phyloP scores from a whole-genome alignment of 306 rosid genomes.

The Corylus avellana region DNA sequence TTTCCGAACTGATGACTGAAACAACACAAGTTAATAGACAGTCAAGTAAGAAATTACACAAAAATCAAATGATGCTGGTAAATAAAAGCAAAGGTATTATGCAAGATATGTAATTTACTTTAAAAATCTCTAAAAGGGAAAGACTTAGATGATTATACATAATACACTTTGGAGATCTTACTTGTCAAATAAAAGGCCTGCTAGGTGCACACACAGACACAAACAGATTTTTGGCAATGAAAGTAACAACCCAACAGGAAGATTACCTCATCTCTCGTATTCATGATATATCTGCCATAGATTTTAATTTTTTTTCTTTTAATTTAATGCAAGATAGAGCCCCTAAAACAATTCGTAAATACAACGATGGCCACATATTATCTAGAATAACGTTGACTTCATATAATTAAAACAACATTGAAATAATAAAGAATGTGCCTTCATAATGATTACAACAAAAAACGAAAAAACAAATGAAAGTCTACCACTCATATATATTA shows the following conservation, averaged over 20 bases:
- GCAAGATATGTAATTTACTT: background rate
- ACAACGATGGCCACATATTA: background rate
- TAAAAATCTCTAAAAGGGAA: background rate
- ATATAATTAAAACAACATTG: background rate
- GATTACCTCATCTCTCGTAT: background rate
- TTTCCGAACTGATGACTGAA: slow-evolving; percentile 90
- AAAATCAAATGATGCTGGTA: background rate
- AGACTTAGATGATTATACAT: background rate
- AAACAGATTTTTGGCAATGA: background rate
- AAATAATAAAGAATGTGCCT: background rate
- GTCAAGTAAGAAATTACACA: slow-evolving; percentile 19
- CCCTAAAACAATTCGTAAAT: background rate
- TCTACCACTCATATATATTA: background rate
- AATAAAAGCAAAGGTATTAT: background rate
- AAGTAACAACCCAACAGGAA: background rate
- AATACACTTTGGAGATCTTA: background rate
- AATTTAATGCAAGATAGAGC: background rate
- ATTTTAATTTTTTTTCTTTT: background rate
- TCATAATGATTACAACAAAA: slow-evolving; percentile 1
- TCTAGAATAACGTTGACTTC: background rate
- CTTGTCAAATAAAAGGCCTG: background rate
- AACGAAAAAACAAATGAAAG: background rate
- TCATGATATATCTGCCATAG: background rate
- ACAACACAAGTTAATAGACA: slow-evolving; percentile 23
- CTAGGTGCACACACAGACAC: background rate